Base-by-base conservation (phyloP, 345 rosid species). In the Firmiana major region DNA sequence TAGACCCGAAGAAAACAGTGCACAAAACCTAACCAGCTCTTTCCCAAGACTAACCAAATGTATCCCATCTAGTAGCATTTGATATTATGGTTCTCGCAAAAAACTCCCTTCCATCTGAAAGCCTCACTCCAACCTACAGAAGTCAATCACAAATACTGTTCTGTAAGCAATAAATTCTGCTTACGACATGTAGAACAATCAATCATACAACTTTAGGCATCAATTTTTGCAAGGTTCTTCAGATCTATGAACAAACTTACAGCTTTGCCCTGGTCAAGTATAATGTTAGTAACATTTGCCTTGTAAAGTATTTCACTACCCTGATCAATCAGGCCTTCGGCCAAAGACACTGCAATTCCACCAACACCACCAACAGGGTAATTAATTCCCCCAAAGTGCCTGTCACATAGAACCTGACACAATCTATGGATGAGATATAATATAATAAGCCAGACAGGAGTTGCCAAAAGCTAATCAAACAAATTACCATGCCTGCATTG, bases 21-120 rank as follows among this genome's bases (percentile, higher is more conserved):
- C 17, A 31, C 9, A 11, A 10, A 46, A 75, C 59, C 9, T n/a
- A 51, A 71, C 75, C 7, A 69, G 22, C 53, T 60, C 51, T 26
- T 34, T 65, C 58, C 63, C 0, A 75, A 67, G 43, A 81, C 98
- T 85, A 82, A 96, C 99, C 97, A 82, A 96, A 96, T 31, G 99
- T 96, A 81, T 92, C 98, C 99, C 99, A 95, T 90, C 98, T 92
- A 48, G 99, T 93, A 77, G 98, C 98, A 84, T 93, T 95, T 77
- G 99, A 95, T 74, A 95, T 88, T 80, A 92, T 78, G 13, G 97
- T 93, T 80, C 86, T 88, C 58, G 93, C 92, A 13, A 81, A 92
- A 84, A 90, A 82, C 60, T 91, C 83, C 83, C 97, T 88, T 82
- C 98, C 97, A 87, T 92, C 94, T 45, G 97, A 90, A 45, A 95